A percentile compares a stretch with the other conserved stretches of the same genome.
Conservation (phyloP, 495 filamentous ascomycete species). For the Saxophila tyrrhenica region DNA sequence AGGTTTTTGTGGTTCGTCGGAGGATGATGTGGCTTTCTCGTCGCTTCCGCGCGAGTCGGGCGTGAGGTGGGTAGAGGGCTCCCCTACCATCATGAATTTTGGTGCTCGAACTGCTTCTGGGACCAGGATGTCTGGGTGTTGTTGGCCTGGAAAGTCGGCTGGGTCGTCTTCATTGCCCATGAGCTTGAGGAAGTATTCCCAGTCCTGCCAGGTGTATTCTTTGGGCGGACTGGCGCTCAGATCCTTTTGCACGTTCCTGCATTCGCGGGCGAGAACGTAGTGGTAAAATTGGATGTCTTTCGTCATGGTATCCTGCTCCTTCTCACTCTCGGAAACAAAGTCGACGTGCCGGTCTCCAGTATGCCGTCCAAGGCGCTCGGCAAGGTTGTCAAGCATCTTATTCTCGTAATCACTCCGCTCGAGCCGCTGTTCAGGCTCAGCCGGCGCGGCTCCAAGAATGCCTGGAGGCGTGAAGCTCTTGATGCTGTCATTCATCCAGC, state of each 20-base stretch:
- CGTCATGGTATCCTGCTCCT: constrained; percentile 35
- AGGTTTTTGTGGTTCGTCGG: not conserved
- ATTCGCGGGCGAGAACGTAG: constrained; percentile 54
- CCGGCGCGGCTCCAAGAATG: not conserved
- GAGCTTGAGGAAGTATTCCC: constrained; percentile 67
- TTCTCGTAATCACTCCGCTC: constrained; percentile 13
- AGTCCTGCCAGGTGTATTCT: constrained; percentile 68
- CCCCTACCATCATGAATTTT: not conserved
- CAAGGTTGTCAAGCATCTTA: constrained; percentile 5
- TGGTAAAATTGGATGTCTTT: constrained; percentile 50
- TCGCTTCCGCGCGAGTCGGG: not conserved
- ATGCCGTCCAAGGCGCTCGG: constrained; percentile 26
- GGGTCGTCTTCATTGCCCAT: constrained; percentile 57
- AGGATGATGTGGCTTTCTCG: not conserved
- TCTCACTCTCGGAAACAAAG: constrained; percentile 30
- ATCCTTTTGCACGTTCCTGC: constrained; percentile 54
- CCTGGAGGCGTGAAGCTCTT: constrained; percentile 5
- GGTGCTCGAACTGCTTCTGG: constrained; percentile 6
- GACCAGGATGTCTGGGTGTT: constrained; percentile 11
- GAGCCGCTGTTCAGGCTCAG: constrained; percentile 23
- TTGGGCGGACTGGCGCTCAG: constrained; percentile 46
- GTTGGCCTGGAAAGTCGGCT: constrained; percentile 6
- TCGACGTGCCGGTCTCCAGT: constrained; percentile 28
- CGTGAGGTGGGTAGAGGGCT: not conserved
- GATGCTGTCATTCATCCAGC: not conserved